phyloP scores from a whole-genome alignment of 169 alveolate genomes.

The Plasmodium gonderi region DNA sequence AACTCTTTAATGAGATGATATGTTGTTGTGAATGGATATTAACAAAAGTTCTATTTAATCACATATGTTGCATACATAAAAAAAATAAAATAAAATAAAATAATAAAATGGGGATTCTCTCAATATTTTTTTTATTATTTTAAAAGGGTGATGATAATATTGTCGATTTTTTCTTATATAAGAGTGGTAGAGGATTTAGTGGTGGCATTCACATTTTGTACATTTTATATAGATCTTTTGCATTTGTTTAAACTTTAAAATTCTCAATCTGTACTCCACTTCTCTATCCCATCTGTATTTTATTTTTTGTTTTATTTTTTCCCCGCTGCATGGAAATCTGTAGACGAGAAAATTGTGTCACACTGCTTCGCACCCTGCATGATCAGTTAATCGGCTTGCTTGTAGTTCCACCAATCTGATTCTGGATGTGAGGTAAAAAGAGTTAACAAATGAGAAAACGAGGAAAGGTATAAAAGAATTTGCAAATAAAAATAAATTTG shows the following conservation, averaged over 20 bases:
- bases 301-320: background rate
- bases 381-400: background rate
- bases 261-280: no score
- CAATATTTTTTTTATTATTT: no score
- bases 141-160: no score
- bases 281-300: background rate
- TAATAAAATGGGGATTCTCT: no score
- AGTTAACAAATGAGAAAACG: background rate
- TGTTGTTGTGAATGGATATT: background rate
- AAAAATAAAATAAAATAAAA: background rate
- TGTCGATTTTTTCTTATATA: no score
- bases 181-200: no score
- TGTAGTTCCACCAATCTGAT: conserved; percentile 67
- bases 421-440: conserved; percentile 7
- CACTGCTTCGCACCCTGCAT: background rate
- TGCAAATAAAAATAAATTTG: background rate
- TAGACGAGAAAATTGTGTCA: background rate
- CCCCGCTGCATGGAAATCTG: background rate
- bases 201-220: no score
- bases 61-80: background rate
- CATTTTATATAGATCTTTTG: no score
- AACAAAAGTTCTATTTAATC: background rate
- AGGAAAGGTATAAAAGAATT: background rate
- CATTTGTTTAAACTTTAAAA: no score
- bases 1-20: no score